phyloP scores from a whole-genome alignment of 768 basidiomycete genomes.

The Exidia glandulosa region DNA sequence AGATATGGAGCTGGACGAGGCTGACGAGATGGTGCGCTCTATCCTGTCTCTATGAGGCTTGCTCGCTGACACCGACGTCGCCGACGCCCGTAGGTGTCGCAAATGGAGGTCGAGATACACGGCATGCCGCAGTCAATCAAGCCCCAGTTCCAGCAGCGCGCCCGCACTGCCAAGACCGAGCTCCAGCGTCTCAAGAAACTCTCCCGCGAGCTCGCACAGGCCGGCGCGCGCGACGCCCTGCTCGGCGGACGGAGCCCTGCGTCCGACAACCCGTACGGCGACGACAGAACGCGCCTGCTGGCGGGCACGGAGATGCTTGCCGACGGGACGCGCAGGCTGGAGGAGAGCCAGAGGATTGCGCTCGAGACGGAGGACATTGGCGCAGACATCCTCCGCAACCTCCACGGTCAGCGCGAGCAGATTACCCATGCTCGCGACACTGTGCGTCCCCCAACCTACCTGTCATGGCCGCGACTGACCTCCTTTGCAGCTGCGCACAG shows the following conservation, averaged over 20 bases:
- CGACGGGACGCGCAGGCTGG: conserved; percentile 73
- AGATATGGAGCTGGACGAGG: conserved; percentile 95
- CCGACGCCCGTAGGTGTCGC: conserved; percentile 57
- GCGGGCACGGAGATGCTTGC: conserved; percentile 68
- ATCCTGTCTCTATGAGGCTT: not conserved
- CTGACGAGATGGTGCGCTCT: conserved; percentile 80
- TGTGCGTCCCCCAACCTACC: conserved; percentile 30
- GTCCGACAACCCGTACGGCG: conserved; percentile 72
- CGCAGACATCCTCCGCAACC: conserved; percentile 77
- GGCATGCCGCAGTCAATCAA: conserved; percentile 83
- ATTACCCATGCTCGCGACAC: conserved; percentile 89
- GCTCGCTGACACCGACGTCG: not conserved
- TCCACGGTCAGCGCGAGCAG: conserved; percentile 83
- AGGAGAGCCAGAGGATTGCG: conserved; percentile 86
- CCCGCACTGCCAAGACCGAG: conserved; percentile 64
- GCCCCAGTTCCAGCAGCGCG: conserved; percentile 61
- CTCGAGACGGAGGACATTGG: conserved; percentile 96
- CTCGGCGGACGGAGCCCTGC: conserved; percentile 29
- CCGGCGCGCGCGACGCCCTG: conserved; percentile 54
- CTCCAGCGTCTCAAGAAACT: conserved; percentile 73
- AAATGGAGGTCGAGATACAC: conserved; percentile 98
- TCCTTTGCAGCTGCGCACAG: conserved; percentile 58
- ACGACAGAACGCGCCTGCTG: conserved; percentile 59
- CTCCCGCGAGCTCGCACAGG: conserved; percentile 18
- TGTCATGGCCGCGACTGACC: not conserved